Base-by-base conservation (phyloP, 2,329 filamentous ascomycete species). In the Hysterium pulicare region DNA sequence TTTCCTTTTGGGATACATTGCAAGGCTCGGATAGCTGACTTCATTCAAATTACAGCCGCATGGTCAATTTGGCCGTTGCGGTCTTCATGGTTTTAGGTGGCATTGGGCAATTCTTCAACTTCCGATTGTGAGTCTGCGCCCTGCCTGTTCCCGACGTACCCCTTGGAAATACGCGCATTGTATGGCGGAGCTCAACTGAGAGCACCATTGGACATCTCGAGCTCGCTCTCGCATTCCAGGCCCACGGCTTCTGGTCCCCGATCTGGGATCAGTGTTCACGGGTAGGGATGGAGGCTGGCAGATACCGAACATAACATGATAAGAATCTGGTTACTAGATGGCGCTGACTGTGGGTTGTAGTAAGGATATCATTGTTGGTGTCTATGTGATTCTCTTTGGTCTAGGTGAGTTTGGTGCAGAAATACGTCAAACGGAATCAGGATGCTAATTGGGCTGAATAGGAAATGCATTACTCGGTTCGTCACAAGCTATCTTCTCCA, bases 381-480 rank as follows among this genome's bases (percentile, higher is more conserved):
- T 81, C 55, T 98, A 97, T 69, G 82, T 95, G 58, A 88, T 96
- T 51, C 70, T 95, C 51, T 98, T 98, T 63, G 93, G 93, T 67
- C 77, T 90, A 47, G 79, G 86, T 90, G 77, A 61, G 83, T n/a
- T n/a, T n/a, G n/a, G n/a, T n/a, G n/a, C n/a, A n/a, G n/a, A n/a
- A n/a, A 30, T 10, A 15, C 4, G 33, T 33, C 40, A 11, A 4
- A 13, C 13, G 22, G 15, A 16, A 8, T 10, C 11, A 3, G 20
- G 21, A 17, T 28, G 47, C 49, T 64, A 48, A 61, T 40, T 28
- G 15, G n/a, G n/a, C 8, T n/a, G 3, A 15, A 35, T 33, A 86
- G 83, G 79, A 53, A 84, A 87, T 51, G 85, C 76, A 32, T 57
- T 72, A 23, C 69, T 74, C 48, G 68, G 68, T 71, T 59, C 46